Evolutionary conservation across 345 rosid genomes (phyloP).

Genomic region (Pelargonium nanum): DNA sequence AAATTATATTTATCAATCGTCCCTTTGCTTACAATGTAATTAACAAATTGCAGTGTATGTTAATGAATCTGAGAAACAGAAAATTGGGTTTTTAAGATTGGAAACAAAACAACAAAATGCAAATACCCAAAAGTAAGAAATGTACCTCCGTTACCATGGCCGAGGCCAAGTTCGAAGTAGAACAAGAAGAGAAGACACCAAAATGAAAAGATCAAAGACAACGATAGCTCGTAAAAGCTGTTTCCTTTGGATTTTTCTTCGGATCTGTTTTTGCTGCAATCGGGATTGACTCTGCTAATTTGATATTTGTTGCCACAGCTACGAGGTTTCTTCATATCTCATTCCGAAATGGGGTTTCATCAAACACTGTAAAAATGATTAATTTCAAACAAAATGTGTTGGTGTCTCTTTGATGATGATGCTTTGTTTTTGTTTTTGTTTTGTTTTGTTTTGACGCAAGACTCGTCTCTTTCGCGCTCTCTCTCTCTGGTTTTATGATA

Average conservation of each 20-base stretch:
- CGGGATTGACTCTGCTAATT: background rate
- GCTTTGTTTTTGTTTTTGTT: background rate
- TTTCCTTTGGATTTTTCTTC: background rate
- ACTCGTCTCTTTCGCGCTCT: too few species aligned
- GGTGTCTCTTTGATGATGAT: background rate
- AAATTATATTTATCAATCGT: too few species aligned
- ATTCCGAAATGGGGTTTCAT: background rate
- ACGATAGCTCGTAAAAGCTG: constrained; percentile 13
- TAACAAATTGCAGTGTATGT: too few species aligned
- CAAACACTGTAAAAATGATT: background rate
- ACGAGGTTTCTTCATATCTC: background rate
- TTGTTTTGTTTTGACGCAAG: background rate
- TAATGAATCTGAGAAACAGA: too few species aligned
- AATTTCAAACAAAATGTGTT: too few species aligned
- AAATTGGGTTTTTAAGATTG: background rate
- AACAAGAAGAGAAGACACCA: constrained; percentile 62
- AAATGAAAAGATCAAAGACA: constrained; percentile 43
- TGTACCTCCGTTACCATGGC: constrained; percentile 56
- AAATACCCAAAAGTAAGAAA: background rate
- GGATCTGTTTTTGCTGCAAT: background rate
- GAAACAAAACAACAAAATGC: background rate
- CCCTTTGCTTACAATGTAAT: too few species aligned
- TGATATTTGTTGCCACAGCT: background rate
- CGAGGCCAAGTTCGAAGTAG: constrained; percentile 46
- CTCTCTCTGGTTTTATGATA: background rate